Conservation (phyloP, 805 yeast genomes). For the Suhomyces sp. region DNA sequence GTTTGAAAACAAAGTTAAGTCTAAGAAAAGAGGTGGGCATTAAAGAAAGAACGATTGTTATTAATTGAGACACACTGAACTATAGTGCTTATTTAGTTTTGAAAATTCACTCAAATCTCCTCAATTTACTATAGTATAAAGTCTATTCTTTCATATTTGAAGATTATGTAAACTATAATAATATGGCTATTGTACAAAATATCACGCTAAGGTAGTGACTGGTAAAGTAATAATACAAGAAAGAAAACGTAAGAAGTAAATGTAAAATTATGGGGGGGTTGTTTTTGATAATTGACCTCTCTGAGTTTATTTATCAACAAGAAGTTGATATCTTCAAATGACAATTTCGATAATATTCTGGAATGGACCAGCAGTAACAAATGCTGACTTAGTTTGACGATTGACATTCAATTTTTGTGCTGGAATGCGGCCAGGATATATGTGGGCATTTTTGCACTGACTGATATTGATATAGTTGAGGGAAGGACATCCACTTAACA, state of each 20-base stretch:
- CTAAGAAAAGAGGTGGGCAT: constrained; percentile 44
- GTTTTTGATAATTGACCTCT: too few relatives aligned
- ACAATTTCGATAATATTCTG: constrained; percentile 59
- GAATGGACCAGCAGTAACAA: constrained; percentile 53
- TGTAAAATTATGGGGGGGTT: too few relatives aligned
- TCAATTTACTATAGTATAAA: too few relatives aligned
- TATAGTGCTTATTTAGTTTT: too few relatives aligned
- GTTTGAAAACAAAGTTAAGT: constrained; percentile 60
- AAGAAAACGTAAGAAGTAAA: not conserved
- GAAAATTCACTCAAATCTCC: too few relatives aligned
- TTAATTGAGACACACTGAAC: not conserved
- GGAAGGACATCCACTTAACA: constrained; percentile 55
- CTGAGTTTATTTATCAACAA: too few relatives aligned
- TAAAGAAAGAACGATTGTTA: constrained; percentile 38
- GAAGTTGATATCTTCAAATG: too few relatives aligned
- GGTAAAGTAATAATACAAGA: not conserved
- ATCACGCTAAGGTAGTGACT: too few relatives aligned
- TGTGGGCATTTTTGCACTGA: constrained; percentile 70
- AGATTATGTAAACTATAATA: too few relatives aligned
- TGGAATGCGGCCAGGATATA: constrained; percentile 58
- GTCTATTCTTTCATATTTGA: too few relatives aligned
- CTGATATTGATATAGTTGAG: constrained; percentile 58
- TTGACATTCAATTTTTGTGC: constrained; percentile 54
- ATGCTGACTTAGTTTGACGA: constrained; percentile 55
- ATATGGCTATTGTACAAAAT: too few relatives aligned